phyloP scores from a whole-genome alignment of 176 grass and related monocot genomes.

The Juncus inflexus region DNA sequence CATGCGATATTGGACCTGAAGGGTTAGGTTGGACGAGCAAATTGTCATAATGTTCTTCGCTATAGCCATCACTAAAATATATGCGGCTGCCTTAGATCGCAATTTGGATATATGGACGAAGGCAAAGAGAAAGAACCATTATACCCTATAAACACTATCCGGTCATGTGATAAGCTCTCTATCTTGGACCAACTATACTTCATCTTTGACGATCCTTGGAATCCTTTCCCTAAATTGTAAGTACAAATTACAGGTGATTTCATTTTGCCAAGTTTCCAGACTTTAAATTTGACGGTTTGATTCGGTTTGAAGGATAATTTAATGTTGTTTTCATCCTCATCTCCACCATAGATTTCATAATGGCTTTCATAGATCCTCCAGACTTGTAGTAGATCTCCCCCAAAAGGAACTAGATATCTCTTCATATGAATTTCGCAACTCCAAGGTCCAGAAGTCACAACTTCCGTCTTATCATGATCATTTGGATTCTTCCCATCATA shows the following conservation, averaged over 20 bases:
- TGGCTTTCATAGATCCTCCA: neutral
- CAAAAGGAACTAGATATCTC: neutral
- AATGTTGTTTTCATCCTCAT: neutral
- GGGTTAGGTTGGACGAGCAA: neutral
- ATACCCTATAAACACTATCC: neutral
- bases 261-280: neutral
- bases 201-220: neutral
- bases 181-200: neutral
- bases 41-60: neutral
- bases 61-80: conserved; percentile 1
- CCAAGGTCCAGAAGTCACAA: neutral
- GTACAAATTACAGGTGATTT: neutral
- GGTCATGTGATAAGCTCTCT: neutral
- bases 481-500: conserved; percentile 2
- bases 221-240: neutral
- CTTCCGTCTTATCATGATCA: neutral
- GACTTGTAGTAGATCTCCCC: neutral
- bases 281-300: neutral
- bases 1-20: neutral
- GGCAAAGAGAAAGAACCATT: neutral
- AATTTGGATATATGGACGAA: neutral
- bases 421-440: neutral
- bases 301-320: neutral
- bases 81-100: neutral
- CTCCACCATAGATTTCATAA: neutral